phyloP scores from a whole-genome alignment of 768 basidiomycete species.

The Macrolepiota fuliginosa region DNA sequence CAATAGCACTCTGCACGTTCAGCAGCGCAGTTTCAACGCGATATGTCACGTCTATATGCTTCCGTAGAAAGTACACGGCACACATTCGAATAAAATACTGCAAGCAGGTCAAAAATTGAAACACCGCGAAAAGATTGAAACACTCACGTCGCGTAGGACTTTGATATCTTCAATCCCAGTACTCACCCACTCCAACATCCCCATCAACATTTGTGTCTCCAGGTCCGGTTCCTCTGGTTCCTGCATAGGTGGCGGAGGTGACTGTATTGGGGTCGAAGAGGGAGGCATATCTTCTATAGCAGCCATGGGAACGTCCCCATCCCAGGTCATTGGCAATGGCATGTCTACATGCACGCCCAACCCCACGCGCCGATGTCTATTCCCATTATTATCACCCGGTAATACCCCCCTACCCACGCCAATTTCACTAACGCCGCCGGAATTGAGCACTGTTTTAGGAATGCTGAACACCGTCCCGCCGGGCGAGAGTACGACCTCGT shows the following conservation, averaged over 20 bases:
- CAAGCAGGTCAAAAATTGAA: background rate
- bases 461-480: slow-evolving; percentile 22
- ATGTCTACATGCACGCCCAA: background rate
- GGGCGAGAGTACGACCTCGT: slow-evolving; percentile 4
- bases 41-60: slow-evolving; percentile 28
- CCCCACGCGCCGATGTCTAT: background rate
- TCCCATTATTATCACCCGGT: background rate
- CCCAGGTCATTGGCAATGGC: background rate
- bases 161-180: slow-evolving; percentile 3
- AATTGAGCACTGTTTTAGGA: slow-evolving; percentile 20
- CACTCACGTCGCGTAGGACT: slow-evolving; percentile 7
- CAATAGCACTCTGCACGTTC: slow-evolving; percentile 5
- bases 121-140: background rate
- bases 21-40: slow-evolving; percentile 25
- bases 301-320: background rate
- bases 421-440: slow-evolving; percentile 13
- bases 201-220: slow-evolving; percentile 7
- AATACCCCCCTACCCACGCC: slow-evolving; percentile 4
- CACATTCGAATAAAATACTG: slow-evolving; percentile 5
- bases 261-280: background rate
- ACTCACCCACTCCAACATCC: slow-evolving; percentile 5
- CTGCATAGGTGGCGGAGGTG: background rate
- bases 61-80: slow-evolving; percentile 5
- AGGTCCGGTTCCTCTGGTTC: background rate
- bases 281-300: background rate